Percentiles rank a stretch among this genome's conserved stretches.
These are phyloP conservation scores for Helianthus tuberosus DNA, from an alignment of 129 eudicot species.

Conservation along the genomic window DNA sequence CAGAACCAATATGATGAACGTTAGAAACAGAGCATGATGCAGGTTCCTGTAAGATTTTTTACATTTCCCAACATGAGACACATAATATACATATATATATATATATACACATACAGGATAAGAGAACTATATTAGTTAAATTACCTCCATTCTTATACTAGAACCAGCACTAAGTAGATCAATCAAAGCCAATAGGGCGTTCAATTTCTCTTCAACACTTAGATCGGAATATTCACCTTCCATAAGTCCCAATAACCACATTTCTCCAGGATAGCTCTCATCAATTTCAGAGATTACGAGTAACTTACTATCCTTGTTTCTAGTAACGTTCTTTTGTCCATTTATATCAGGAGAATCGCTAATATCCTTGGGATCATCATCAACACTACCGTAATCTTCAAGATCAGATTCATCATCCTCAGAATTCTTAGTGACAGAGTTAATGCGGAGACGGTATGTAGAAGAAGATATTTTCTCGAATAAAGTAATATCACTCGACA, in stretches of 20 bases:
- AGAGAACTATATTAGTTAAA: neutral
- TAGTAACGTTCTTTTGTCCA: conserved; percentile 26
- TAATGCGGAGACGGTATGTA: conserved; percentile 75
- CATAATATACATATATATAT: neutral
- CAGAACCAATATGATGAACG: conserved; percentile 60
- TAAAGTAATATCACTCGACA: conserved; percentile 91
- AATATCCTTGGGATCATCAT: conserved; percentile 52
- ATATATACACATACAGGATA: neutral
- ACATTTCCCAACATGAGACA: neutral
- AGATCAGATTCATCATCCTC: conserved; percentile 68
- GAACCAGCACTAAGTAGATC: conserved; percentile 84
- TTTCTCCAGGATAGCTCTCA: conserved; percentile 92
- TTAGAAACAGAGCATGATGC: conserved; percentile 41
- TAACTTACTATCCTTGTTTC: conserved; percentile 31
- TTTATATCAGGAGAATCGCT: conserved; percentile 38
- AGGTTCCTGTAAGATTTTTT: conserved; percentile 58
- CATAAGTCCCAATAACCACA: conserved; percentile 83
- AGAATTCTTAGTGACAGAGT: conserved; percentile 39
- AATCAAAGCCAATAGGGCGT: conserved; percentile 62
- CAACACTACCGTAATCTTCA: conserved; percentile 80
- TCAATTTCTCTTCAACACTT: conserved; percentile 87
- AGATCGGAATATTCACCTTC: conserved; percentile 94
- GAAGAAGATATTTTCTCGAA: conserved; percentile 81
- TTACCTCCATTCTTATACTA: conserved; percentile 75
- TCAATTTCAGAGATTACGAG: conserved; percentile 65